Evolutionary conservation across 768 basidiomycete species (phyloP).

Genomic region (Mrakia gelida): DNA sequence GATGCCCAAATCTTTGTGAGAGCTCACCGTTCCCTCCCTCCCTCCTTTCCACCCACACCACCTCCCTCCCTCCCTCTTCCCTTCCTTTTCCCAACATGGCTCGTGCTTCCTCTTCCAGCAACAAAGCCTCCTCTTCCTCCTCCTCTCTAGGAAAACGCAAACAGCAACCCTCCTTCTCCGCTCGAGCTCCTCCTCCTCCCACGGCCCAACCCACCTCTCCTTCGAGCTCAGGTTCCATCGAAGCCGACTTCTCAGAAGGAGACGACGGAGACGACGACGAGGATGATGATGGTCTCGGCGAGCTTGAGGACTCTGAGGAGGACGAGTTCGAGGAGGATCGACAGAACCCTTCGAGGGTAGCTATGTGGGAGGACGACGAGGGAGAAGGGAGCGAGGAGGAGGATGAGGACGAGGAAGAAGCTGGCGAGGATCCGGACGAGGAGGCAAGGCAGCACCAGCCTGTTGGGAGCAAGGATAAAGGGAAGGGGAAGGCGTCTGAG

Average conservation of each 20-base stretch:
- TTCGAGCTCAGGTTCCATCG: background rate
- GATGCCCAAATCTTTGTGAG: too few species aligned
- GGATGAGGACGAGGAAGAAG: constrained; percentile 11
- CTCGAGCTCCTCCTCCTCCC: background rate
- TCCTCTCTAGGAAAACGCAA: background rate
- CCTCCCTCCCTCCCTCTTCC: background rate
- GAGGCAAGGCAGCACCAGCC: constrained; percentile 36
- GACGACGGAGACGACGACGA: constrained; percentile 19
- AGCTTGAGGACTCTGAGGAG: constrained; percentile 39
- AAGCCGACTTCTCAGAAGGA: constrained; percentile 6
- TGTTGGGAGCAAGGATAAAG: constrained; percentile 40
- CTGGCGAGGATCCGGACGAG: constrained; percentile 34
- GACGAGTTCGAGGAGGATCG: constrained; percentile 42
- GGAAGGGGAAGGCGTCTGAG: constrained; percentile 28
- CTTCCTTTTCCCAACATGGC: background rate
- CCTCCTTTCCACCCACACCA: too few species aligned
- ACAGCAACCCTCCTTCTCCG: background rate
- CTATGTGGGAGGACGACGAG: constrained; percentile 33
- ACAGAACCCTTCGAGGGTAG: constrained; percentile 23
- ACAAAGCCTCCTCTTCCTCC: background rate
- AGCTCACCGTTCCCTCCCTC: too few species aligned
- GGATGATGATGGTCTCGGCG: background rate
- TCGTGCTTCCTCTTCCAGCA: background rate
- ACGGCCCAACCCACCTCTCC: background rate
- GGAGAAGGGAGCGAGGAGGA: constrained; percentile 34